Evolutionary conservation across 2,329 filamentous ascomycete species (phyloP).

Genomic region (Aspergillus ochraceus): DNA sequence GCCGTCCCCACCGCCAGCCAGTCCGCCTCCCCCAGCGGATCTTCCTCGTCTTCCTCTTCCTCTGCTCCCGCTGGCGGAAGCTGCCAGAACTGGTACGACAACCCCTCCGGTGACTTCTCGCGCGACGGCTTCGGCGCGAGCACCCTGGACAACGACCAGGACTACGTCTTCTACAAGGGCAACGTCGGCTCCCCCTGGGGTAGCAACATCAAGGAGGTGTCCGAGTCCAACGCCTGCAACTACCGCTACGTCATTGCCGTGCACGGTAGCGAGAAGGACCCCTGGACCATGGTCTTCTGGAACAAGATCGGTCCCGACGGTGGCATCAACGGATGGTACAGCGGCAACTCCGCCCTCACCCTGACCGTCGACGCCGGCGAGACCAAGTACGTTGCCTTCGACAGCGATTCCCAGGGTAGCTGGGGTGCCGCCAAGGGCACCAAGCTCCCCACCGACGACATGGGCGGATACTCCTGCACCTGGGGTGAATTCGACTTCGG

Average conservation of each 20-base stretch:
- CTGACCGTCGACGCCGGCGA: slow-evolving; percentile 32
- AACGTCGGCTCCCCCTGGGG: slow-evolving; percentile 41
- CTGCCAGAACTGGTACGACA: slow-evolving; percentile 24
- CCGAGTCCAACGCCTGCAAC: slow-evolving; percentile 28
- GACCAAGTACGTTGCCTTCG: slow-evolving; percentile 40
- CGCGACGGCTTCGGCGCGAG: slow-evolving; percentile 34
- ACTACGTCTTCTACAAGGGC: slow-evolving; percentile 30
- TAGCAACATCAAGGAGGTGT: slow-evolving; percentile 42
- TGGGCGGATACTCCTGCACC: slow-evolving; percentile 37
- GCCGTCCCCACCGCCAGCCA: slow-evolving; percentile 15
- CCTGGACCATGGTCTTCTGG: slow-evolving; percentile 41
- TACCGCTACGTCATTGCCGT: slow-evolving; percentile 41
- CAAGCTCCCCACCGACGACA: slow-evolving; percentile 26
- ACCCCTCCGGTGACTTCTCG: slow-evolving; percentile 23
- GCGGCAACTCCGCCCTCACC: slow-evolving; percentile 32
- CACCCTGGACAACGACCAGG: slow-evolving; percentile 17
- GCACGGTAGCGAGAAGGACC: slow-evolving; percentile 30
- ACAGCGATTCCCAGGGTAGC: slow-evolving; percentile 37
- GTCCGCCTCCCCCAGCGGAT: background rate
- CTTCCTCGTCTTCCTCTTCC: slow-evolving; percentile 9
- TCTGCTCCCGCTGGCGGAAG: slow-evolving; percentile 9
- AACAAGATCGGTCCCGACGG: slow-evolving; percentile 39
- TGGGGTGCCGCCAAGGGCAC: slow-evolving; percentile 33
- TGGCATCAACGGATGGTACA: slow-evolving; percentile 34
- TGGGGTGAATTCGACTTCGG: slow-evolving; percentile 45